Evolutionary conservation across 805 yeast species (phyloP).

Genomic region (Candida vartiovaarae): DNA sequence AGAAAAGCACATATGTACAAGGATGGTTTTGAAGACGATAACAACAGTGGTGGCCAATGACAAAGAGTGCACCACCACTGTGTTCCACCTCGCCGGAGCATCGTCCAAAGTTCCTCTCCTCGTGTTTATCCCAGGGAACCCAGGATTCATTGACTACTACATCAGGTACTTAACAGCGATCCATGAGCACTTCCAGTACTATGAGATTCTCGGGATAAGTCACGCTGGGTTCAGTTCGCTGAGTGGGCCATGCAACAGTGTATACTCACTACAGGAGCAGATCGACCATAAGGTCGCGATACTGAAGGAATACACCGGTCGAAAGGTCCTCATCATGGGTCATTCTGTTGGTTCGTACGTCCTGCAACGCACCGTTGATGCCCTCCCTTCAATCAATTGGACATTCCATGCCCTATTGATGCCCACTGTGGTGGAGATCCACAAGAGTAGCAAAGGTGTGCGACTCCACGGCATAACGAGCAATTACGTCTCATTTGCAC

Average conservation of each 20-base stretch:
- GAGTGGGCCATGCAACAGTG: slow-evolving; percentile 14
- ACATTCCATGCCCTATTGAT: slow-evolving; percentile 53
- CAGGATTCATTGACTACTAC: slow-evolving; percentile 65
- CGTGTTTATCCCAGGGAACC: slow-evolving; percentile 69
- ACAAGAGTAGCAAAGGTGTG: slow-evolving; percentile 35
- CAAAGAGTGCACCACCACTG: too few relatives aligned
- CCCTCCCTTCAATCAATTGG: slow-evolving; percentile 21
- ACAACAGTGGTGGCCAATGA: too few relatives aligned
- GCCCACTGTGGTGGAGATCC: slow-evolving; percentile 63
- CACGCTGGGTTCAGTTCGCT: slow-evolving; percentile 48
- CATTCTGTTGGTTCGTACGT: slow-evolving; percentile 73
- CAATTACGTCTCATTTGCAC: slow-evolving; percentile 24
- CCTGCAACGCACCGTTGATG: slow-evolving; percentile 42
- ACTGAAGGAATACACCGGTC: slow-evolving; percentile 30
- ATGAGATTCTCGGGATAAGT: slow-evolving; percentile 53
- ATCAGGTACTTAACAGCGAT: slow-evolving; percentile 43
- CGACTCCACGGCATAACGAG: slow-evolving; percentile 23
- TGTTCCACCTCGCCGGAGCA: too few relatives aligned
- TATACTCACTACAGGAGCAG: slow-evolving; percentile 46
- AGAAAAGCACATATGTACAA: too few relatives aligned
- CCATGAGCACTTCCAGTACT: slow-evolving; percentile 31
- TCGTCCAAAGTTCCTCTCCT: slow-evolving; percentile 29
- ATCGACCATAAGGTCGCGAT: slow-evolving; percentile 48
- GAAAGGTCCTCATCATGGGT: slow-evolving; percentile 45
- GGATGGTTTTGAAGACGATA: too few relatives aligned